Evolutionary conservation across 306 rosid genomes (phyloP).

Genomic region (Pyrus bretschneideri): DNA sequence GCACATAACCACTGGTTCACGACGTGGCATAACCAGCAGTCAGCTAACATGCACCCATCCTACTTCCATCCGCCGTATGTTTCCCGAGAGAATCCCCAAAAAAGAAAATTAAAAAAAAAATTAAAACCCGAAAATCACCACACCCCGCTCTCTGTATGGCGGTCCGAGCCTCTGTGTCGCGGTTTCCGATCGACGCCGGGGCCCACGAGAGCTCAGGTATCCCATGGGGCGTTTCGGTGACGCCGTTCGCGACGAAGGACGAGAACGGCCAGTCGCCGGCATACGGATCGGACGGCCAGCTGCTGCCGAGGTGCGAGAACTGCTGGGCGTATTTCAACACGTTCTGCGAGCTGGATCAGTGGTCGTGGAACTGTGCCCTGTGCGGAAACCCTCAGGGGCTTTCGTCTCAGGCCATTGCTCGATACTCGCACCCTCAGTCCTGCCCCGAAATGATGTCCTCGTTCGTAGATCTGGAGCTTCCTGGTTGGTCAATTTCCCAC

Average conservation of each 20-base stretch:
- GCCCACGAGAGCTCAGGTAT: conserved; percentile 86
- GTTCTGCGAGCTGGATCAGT: conserved; percentile 79
- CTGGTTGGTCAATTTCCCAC: conserved; percentile 29
- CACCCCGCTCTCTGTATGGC: conserved; percentile 41
- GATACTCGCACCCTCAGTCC: conserved; percentile 68
- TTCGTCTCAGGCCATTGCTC: conserved; percentile 58
- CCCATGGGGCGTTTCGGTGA: conserved; percentile 83
- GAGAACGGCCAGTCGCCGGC: conserved; percentile 56
- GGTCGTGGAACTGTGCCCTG: conserved; percentile 87
- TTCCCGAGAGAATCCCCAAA: background rate
- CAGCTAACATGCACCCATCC: background rate
- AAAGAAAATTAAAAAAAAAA: background rate
- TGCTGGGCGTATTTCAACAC: conserved; percentile 93
- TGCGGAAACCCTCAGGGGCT: conserved; percentile 92
- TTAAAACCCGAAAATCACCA: background rate
- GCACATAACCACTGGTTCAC: conserved; percentile 11
- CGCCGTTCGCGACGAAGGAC: conserved; percentile 66
- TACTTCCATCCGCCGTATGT: background rate
- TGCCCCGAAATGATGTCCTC: conserved; percentile 88
- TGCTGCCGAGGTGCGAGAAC: conserved; percentile 79
- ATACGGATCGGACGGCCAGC: conserved; percentile 65
- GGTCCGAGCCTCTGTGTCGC: conserved; percentile 71
- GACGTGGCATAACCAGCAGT: conserved; percentile 11
- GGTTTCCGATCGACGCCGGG: conserved; percentile 73
- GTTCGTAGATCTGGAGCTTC: conserved; percentile 89